A percentile compares a stretch with the other conserved stretches of the same genome.
phyloP scores from a whole-genome alignment of 805 yeast genomes.

The Kluyveromyces aestuarii region DNA sequence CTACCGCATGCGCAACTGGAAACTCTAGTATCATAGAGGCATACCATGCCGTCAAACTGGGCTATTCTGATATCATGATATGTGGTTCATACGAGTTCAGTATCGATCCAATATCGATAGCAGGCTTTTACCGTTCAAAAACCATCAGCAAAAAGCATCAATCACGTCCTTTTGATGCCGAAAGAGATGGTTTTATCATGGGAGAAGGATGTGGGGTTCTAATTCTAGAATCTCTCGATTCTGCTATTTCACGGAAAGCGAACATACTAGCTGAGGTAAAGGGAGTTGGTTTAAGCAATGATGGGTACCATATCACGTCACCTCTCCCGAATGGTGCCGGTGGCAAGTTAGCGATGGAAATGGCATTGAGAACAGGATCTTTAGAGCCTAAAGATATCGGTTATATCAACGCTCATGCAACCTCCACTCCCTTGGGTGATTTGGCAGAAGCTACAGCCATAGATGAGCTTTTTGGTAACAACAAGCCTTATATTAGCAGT shows the following conservation, averaged over 20 bases:
- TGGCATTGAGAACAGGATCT: slow-evolving; percentile 52
- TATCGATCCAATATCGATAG: slow-evolving; percentile 75
- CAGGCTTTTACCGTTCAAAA: slow-evolving; percentile 87
- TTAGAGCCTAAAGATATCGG: slow-evolving; percentile 43
- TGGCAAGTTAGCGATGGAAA: slow-evolving; percentile 71
- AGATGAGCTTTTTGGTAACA: slow-evolving; percentile 34
- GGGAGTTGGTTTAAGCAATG: slow-evolving; percentile 90
- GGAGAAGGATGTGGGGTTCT: slow-evolving; percentile 90
- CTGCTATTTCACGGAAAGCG: slow-evolving; percentile 58
- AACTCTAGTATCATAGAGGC: slow-evolving; percentile 93
- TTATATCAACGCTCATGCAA: slow-evolving; percentile 94
- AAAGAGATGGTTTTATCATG: slow-evolving; percentile 79
- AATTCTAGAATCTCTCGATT: slow-evolving; percentile 66
- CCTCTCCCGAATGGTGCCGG: slow-evolving; percentile 80
- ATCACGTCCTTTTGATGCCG: slow-evolving; percentile 78
- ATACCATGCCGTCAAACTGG: slow-evolving; percentile 63
- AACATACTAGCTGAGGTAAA: slow-evolving; percentile 68
- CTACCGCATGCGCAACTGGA: slow-evolving; percentile 98
- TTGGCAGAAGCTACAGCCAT: slow-evolving; percentile 79
- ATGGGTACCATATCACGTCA: slow-evolving; percentile 88
- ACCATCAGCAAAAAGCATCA: slow-evolving; percentile 61
- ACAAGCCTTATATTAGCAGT: slow-evolving; percentile 50
- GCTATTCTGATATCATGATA: slow-evolving; percentile 76
- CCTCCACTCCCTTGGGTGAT: slow-evolving; percentile 87
- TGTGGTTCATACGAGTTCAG: slow-evolving; percentile 94